Conservation (phyloP, 1,139 yeast species). For the Nakaseomyces delphensis region DNA sequence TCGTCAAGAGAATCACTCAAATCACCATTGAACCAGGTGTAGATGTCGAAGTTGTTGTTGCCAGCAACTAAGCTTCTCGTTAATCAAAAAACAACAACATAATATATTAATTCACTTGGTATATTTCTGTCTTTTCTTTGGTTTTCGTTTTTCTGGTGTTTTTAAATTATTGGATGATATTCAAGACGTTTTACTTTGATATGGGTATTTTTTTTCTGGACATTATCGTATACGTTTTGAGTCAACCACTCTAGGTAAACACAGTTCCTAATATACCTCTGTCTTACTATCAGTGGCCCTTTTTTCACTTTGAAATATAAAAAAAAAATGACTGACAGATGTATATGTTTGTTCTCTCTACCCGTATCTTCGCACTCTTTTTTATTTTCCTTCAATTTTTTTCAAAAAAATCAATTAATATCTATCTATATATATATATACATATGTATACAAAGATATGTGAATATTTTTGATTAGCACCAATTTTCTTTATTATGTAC, state of each 20-base stretch:
- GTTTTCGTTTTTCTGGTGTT: slow-evolving; percentile 4
- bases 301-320: too few species aligned
- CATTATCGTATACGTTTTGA: neutral
- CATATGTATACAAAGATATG: too few species aligned
- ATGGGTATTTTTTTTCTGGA: neutral
- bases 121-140: slow-evolving; percentile 1
- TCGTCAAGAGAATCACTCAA: slow-evolving; percentile 94
- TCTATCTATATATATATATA: too few species aligned
- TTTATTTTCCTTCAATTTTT: too few species aligned
- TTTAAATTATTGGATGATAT: neutral
- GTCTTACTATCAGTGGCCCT: slow-evolving; percentile 34
- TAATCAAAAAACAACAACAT: neutral
- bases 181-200: neutral
- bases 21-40: slow-evolving; percentile 79
- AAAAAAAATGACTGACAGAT: slow-evolving; percentile 7
- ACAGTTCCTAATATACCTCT: slow-evolving; percentile 33
- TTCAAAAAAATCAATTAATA: too few species aligned
- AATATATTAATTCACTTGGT: too few species aligned
- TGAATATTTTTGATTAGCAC: too few species aligned
- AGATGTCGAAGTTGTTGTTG: slow-evolving; percentile 48
- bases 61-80: slow-evolving; percentile 23
- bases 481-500: too few species aligned
- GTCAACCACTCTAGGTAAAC: slow-evolving; percentile 33
- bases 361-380: too few species aligned
- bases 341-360: too few species aligned